Base-by-base conservation (phyloP, 352 stramenopile species). In the Phytophthora kernoviae region DNA sequence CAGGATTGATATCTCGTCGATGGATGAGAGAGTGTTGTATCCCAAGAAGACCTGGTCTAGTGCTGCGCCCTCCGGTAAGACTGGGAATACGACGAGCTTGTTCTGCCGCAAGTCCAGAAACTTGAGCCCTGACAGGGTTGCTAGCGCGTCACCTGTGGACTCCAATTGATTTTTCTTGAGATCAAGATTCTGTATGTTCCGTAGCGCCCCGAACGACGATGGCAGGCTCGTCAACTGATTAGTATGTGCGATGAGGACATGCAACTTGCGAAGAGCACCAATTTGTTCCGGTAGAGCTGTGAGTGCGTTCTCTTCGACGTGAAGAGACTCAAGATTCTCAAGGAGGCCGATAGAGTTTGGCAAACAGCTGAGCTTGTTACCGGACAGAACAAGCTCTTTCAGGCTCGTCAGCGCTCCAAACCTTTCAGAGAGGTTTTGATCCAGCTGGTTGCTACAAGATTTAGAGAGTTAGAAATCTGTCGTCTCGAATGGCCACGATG, bases 31-130 rank as follows among this genome's bases (percentile, higher is more conserved):
- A 3, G 57, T 37, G 24, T 96, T 96, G 58, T 84, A 96, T 12
- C 87, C 85, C 6, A 96, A 57, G 43, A 92, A 91, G 2, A 93
- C 67, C 46, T 92, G 82, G 43, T 96, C 84, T 14, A 96, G 62
- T 20, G 30, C 54, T 10, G 79, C 71, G n/a, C 75, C 66, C 24
- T 79, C 65, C 1, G 85, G 85, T 15, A 94, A 47, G 33, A 80
- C 51, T 0, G 85, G 85, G n/a, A 94, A 91, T 1, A 75, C 43
- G 2, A 61, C 52, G 10, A 94, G 59, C 24, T 74, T 77, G 58
- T 94, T 94, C 37, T 94, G 82, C 0, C 85, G 70, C 40, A 94
- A 62, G 59, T 94, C 85, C 42, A 91, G 61, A 56, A 84, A 91
- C 37, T 82, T 88, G 21, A 94, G 74, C 20, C 45, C 43, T 8